A percentile compares a stretch with the other conserved stretches of the same genome.
Evolutionary conservation across 75 land plant genomes (phyloP).

Genomic region (Adiantum capillusveneris): DNA sequence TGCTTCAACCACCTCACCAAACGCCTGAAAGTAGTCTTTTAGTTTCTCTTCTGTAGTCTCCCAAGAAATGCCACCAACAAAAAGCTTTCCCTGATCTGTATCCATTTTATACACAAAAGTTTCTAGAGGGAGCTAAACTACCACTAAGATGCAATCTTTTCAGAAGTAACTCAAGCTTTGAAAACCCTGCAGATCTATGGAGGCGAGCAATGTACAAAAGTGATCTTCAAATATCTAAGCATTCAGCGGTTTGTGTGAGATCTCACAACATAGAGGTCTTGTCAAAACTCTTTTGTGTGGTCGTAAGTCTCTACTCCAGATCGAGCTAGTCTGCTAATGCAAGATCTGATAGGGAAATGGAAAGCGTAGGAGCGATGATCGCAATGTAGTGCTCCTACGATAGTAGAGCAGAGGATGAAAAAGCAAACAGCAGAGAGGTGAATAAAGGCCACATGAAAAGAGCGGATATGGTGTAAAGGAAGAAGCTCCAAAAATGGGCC

Average conservation of each 20-base stretch:
- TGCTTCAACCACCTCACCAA: constrained; percentile 86
- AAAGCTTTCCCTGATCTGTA: constrained; percentile 77
- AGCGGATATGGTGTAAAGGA: too few species aligned
- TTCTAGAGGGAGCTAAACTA: constrained; percentile 8
- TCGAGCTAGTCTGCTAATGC: not conserved
- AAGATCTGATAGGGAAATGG: too few species aligned
- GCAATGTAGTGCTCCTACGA: too few species aligned
- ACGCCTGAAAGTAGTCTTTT: constrained; percentile 66
- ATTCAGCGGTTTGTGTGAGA: not conserved
- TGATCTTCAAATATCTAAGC: not conserved
- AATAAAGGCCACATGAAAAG: too few species aligned
- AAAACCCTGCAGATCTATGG: not conserved
- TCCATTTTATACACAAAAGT: constrained; percentile 34
- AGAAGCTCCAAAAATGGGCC: too few species aligned
- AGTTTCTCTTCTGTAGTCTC: constrained; percentile 88
- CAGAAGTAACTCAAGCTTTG: too few species aligned
- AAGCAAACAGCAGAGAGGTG: too few species aligned
- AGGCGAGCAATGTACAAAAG: not conserved
- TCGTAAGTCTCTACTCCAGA: not conserved
- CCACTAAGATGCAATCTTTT: not conserved
- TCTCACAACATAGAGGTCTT: not conserved
- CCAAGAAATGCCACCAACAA: constrained; percentile 95
- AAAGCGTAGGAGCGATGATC: too few species aligned
- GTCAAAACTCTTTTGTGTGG: not conserved
- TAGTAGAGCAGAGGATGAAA: too few species aligned